Conservation (phyloP, 352 stramenopile genomes). For the Phytopythium sindhum region DNA sequence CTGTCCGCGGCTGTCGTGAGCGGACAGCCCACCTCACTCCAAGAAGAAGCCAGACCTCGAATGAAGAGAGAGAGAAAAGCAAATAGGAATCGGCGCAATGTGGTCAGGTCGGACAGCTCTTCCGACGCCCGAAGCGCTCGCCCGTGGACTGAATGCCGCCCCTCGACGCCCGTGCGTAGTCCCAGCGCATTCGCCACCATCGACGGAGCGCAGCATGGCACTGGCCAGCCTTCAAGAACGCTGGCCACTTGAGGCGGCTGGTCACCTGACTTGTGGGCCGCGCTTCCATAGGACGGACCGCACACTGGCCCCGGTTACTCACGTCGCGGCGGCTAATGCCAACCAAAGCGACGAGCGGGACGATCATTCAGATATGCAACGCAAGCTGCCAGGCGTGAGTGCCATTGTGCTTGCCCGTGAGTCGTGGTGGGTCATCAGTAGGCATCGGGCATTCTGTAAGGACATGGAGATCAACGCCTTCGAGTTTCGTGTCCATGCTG, state of each 20-base stretch:
- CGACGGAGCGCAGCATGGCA: background rate
- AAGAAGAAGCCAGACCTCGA: background rate
- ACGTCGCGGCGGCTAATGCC: background rate
- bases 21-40: background rate
- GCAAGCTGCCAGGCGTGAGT: background rate
- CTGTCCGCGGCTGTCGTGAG: background rate
- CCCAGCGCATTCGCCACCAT: background rate
- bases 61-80: background rate
- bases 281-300: background rate
- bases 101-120: background rate
- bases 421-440: no score
- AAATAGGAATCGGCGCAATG: background rate
- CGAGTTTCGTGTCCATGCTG: no score
- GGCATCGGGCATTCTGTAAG: no score
- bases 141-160: background rate
- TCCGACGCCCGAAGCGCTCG: background rate
- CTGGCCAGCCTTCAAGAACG: conserved; percentile 2
- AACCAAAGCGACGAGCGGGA: background rate
- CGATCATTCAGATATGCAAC: conserved; percentile 1
- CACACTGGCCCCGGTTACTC: background rate
- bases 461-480: no score
- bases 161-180: background rate
- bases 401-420: no score
- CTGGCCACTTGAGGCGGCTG: conserved; percentile 7
- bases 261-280: conserved; percentile 1